These are phyloP conservation scores for Pyricularia grisea DNA, from an alignment of 2,329 filamentous ascomycete genomes.

Conservation along the genomic window DNA sequence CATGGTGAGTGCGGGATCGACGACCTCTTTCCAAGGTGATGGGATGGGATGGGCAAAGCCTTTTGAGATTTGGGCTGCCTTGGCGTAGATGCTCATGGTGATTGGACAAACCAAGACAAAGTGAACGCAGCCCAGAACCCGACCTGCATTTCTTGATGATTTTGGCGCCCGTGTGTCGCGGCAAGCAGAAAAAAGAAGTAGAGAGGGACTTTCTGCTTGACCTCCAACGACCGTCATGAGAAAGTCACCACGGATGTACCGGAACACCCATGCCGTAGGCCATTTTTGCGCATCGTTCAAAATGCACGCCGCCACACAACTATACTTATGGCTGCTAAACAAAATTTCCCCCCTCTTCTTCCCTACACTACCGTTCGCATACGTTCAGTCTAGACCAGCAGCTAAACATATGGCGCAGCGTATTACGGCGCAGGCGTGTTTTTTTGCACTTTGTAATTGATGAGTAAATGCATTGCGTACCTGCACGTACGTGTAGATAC, in stretches of 20 bases:
- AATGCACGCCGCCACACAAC: neutral
- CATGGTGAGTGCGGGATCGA: neutral
- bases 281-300: neutral
- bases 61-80: neutral
- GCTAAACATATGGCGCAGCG: neutral
- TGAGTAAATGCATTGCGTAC: neutral
- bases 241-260: neutral
- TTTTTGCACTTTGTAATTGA: neutral
- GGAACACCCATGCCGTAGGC: neutral
- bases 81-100: neutral
- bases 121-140: neutral
- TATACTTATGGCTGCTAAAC: neutral
- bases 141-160: neutral
- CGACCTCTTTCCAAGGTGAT: neutral
- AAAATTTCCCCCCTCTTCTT: neutral
- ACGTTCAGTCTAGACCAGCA: neutral
- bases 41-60: neutral
- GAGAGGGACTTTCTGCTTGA: neutral
- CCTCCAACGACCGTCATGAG: neutral
- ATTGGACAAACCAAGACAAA: neutral
- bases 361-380: neutral
- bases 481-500: too few relatives aligned
- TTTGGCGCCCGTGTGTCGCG: neutral
- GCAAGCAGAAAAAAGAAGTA: neutral
- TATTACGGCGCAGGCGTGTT: neutral